Evolutionary conservation across 345 rosid genomes (phyloP).

Genomic region (Rhodamnia argentea): DNA sequence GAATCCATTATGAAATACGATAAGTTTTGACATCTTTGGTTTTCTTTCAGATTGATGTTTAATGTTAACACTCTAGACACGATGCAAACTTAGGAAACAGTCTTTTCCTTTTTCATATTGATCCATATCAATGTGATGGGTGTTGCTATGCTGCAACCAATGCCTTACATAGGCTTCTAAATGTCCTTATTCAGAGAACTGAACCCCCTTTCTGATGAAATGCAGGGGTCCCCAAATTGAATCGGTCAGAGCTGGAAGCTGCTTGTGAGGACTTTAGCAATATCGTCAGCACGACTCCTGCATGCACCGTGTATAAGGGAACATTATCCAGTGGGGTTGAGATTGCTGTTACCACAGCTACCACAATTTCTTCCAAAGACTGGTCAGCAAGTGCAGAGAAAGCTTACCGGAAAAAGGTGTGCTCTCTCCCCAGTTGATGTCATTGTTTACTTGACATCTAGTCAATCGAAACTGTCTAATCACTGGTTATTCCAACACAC

Average conservation of each 20-base stretch:
- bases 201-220: background rate
- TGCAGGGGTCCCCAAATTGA: conserved; percentile 92
- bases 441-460: background rate
- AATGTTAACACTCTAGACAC: background rate
- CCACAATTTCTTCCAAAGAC: conserved; percentile 32
- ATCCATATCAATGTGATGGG: background rate
- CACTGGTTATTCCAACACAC: background rate
- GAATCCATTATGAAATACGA: background rate
- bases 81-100: background rate
- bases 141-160: background rate
- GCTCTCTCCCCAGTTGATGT: background rate
- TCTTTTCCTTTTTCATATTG: background rate
- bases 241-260: conserved; percentile 73
- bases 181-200: background rate
- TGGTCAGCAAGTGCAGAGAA: conserved; percentile 64
- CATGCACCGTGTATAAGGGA: conserved; percentile 75
- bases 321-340: conserved; percentile 97
- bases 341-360: conserved; percentile 69
- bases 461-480: background rate
- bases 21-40: background rate
- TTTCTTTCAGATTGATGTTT: background rate
- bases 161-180: background rate
- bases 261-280: conserved; percentile 99
- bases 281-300: conserved; percentile 49
- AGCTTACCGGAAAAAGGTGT: conserved; percentile 68